Percentiles rank a stretch among this genome's conserved stretches.
phyloP scores from a whole-genome alignment of 768 basidiomycete species.

The Tubosaeta brunneosetosa region DNA sequence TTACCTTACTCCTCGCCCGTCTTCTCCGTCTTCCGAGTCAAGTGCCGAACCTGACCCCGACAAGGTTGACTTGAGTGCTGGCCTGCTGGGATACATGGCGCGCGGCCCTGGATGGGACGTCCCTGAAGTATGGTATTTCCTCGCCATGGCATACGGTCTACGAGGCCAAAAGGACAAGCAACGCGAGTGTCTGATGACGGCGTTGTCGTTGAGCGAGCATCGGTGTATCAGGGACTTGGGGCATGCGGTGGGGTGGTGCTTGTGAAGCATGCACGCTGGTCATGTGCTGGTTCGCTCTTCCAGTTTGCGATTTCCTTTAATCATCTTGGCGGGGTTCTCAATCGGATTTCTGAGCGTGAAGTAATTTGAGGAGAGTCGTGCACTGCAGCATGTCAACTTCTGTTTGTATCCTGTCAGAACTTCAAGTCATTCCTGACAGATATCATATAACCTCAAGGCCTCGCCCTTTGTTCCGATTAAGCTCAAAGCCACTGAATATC shows the following conservation, averaged over 20 bases:
- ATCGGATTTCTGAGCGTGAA: too few relatives aligned
- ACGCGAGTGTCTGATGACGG: conserved; percentile 67
- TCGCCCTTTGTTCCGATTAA: too few relatives aligned
- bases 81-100: conserved; percentile 71
- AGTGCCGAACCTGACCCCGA: conserved; percentile 28
- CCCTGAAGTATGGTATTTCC: conserved; percentile 91
- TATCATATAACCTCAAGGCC: too few relatives aligned
- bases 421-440: too few relatives aligned
- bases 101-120: conserved; percentile 84
- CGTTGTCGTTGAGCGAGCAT: conserved; percentile 59
- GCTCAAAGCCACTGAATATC: too few relatives aligned
- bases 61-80: conserved; percentile 78
- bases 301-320: background rate
- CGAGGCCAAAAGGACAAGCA: conserved; percentile 70
- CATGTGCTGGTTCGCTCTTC: background rate
- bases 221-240: conserved; percentile 62
- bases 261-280: conserved; percentile 28
- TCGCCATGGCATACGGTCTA: conserved; percentile 75
- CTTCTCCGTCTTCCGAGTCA: conserved; percentile 12
- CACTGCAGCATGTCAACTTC: too few relatives aligned
- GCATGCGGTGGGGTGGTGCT: conserved; percentile 64
- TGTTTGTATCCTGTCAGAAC: too few relatives aligned
- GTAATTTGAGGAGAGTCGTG: too few relatives aligned
- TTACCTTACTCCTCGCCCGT: conserved; percentile 48
- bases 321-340: too few relatives aligned